Base-by-base conservation (phyloP, 2,329 filamentous ascomycete genomes). In the Neopestalotiopsis sp. region DNA sequence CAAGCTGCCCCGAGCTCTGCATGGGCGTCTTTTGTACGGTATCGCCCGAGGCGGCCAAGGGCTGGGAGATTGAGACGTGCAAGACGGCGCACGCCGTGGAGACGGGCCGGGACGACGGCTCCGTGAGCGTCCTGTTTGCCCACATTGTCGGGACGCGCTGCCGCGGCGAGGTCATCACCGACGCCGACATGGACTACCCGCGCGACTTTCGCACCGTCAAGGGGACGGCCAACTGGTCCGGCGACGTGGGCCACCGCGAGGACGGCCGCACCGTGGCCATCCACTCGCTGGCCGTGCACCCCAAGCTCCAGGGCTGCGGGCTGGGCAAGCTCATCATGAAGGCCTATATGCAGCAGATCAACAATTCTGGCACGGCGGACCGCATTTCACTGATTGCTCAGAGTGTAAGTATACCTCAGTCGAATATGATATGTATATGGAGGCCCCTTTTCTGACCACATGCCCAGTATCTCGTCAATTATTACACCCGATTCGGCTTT, bases 221-320 rank as follows among this genome's bases (percentile, higher is more conserved):
- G 67, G 24, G 24, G 24, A 28, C 24, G 24, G 78, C 77, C 66
- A 80, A 83, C 66, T 78, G 81, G 61, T 83, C 86, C 45, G 77
- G 79, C 1, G 77, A 79, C 1, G 76, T 89, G 10, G 94, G 94
- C 40, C 93, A 97, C 79, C 88, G 92, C 74, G 89, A 94, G 69
- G 83, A 84, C 17, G 94, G 94, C 52, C 82, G 89, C 58, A 97
- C 93, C 0, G 86, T 97, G 67, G 93, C 90, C 67, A 82, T 97
- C 64, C 95, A 98, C 80, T 95, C 93, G 0, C 85, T 98, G 4
- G 93, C 92, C 20, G 91, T 97, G 5, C 85, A 92, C 67, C 94
- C 93, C 0, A 88, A 90, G 69, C 89, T 94, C 68, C 93, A 96
- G 72, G 85, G 89, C 42, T 89, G 90, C 68, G 92, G 93, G 1